Evolutionary conservation across 192 early-diverging fungal species (phyloP), one percentile per base, ranked within the genome.

Genomic region (Mortierella alpina): DNA sequence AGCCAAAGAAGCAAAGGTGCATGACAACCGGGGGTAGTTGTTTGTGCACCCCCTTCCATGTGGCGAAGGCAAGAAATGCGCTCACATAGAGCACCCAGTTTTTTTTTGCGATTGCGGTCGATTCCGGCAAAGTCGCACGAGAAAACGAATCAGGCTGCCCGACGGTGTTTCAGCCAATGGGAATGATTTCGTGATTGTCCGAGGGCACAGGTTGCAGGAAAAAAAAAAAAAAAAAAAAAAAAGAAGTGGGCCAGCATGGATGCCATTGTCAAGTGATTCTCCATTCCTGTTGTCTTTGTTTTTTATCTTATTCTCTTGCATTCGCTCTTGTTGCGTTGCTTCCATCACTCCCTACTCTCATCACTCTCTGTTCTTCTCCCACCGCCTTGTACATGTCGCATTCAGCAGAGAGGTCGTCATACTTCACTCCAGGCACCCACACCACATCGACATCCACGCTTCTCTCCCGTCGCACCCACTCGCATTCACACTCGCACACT

Each of bases 121-220:
- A 22, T 31, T 59, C 58, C 39, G 58, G 39, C 40, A 3, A 39
- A 39, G 20, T 15, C 11, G 8, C 58, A 41, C 14, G 18, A n/a
- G 14, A 6, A 42, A 39, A 41, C 8, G 18, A 15, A 10, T 11
- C 6, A 7, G 9, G 31, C 18, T 39, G 31, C 20, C 59, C 40
- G 40, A 8, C 40, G 11, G 1, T 12, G 60, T n/a, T 5, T 62
- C n/a, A n/a, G 40, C 57, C 57, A 59, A 59, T 59, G 14, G 57
- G 57, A 59, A 39, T 14, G 31, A 59, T 59, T 59, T 59, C 57
- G 57, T 59, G 57, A 59, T 59, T 59, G 31, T 31, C 31, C 31
- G 31, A 31, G 31, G 31, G 31, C 31, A 31, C 31, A 31, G 31
- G 1, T 31, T 31, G 31, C 31, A 31, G 31, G 31, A 31, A 7